phyloP scores from a whole-genome alignment of 2,329 filamentous ascomycete genomes.

The Fusarium torreyae region DNA sequence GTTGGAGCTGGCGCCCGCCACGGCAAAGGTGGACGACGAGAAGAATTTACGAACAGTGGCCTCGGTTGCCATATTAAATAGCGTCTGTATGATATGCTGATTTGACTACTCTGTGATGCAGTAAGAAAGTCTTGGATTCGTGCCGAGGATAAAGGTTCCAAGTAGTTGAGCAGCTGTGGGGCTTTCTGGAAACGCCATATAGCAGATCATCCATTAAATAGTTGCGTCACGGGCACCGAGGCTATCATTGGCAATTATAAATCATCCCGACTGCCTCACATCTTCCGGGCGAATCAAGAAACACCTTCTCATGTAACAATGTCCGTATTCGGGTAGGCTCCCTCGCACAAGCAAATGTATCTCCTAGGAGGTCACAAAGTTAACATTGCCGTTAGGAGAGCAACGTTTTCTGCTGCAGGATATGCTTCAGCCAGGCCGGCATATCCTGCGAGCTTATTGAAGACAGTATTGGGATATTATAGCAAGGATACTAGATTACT shows the following conservation, averaged over 20 bases:
- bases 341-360: not conserved
- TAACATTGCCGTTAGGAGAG: slow-evolving; percentile 59
- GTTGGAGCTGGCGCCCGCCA: slow-evolving; percentile 91
- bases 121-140: slow-evolving; percentile 6
- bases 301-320: slow-evolving; percentile 14
- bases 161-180: slow-evolving; percentile 41
- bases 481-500: too few species aligned
- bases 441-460: slow-evolving; percentile 70
- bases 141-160: slow-evolving; percentile 32
- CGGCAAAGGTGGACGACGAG: slow-evolving; percentile 83
- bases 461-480: slow-evolving; percentile 24
- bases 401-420: slow-evolving; percentile 68
- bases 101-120: slow-evolving; percentile 6
- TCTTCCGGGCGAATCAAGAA: not conserved
- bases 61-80: slow-evolving; percentile 72
- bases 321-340: slow-evolving; percentile 49
- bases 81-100: not conserved
- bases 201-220: slow-evolving; percentile 22
- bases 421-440: slow-evolving; percentile 74
- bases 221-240: slow-evolving; percentile 2
- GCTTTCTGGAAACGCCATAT: slow-evolving; percentile 39
- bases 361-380: not conserved
- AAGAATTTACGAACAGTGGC: slow-evolving; percentile 85
- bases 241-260: not conserved
- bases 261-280: not conserved